These are phyloP conservation scores for Isatis lusitanica DNA, from an alignment of 441 rosid species.

Conservation along the genomic window DNA sequence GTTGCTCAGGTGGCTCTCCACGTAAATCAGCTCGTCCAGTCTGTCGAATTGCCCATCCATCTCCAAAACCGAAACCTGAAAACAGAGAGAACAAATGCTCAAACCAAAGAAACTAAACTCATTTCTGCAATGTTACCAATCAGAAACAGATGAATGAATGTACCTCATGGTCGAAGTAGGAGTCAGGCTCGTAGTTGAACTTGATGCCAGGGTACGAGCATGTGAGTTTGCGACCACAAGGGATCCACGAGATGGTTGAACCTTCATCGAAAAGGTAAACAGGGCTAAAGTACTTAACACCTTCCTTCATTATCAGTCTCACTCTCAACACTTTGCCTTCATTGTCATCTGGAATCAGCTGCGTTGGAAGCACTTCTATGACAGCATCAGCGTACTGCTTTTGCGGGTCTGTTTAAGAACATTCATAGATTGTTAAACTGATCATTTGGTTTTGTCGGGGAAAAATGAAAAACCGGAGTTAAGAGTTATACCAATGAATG, in stretches of 20 bases:
- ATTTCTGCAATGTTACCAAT: too few relatives aligned
- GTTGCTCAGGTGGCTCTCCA: slow-evolving; percentile 95
- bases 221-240: slow-evolving; percentile 96
- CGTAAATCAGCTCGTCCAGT: slow-evolving; percentile 88
- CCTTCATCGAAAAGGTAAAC: slow-evolving; percentile 96
- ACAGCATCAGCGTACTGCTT: slow-evolving; percentile 96
- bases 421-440: neutral
- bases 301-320: slow-evolving; percentile 91
- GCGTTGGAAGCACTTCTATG: slow-evolving; percentile 89
- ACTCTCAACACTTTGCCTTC: slow-evolving; percentile 94
- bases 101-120: neutral
- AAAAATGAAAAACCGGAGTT: neutral
- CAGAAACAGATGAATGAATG: neutral
- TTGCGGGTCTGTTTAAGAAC: slow-evolving; percentile 69
- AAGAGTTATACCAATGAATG: slow-evolving; percentile 68
- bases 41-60: slow-evolving; percentile 99
- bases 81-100: neutral
- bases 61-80: slow-evolving; percentile 84
- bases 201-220: slow-evolving; percentile 99
- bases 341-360: slow-evolving; percentile 83
- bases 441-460: neutral
- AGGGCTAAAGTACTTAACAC: slow-evolving; percentile 76
- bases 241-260: slow-evolving; percentile 88
- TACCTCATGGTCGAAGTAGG: slow-evolving; percentile 56
- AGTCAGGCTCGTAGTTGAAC: slow-evolving; percentile 73